Conservation (phyloP, 306 rosid genomes). For the Dicorynia guianensis region DNA sequence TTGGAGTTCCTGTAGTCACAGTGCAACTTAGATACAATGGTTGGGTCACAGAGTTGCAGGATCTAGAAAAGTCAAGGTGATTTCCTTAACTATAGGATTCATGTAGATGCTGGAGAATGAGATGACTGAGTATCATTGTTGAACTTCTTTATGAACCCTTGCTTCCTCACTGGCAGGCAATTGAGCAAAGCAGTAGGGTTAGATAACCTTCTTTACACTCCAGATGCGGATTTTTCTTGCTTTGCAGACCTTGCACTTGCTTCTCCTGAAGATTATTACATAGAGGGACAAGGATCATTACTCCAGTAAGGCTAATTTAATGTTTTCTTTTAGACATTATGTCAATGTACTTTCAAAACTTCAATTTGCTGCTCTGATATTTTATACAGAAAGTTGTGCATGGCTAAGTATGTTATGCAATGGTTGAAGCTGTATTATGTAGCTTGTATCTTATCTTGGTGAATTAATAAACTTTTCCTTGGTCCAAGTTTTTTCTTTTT, state of each 20-base stretch:
- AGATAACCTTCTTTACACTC: slow-evolving; percentile 97
- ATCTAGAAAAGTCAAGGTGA: slow-evolving; percentile 93
- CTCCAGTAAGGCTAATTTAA: slow-evolving; percentile 75
- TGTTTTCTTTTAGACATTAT: neutral
- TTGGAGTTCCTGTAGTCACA: slow-evolving; percentile 99
- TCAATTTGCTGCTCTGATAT: neutral
- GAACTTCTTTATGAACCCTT: slow-evolving; percentile 45
- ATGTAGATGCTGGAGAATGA: slow-evolving; percentile 14
- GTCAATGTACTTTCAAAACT: neutral
- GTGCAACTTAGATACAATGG: slow-evolving; percentile 98
- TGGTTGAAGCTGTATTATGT: slow-evolving; percentile 21
- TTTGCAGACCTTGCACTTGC: slow-evolving; percentile 96
- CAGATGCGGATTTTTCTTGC: slow-evolving; percentile 99
- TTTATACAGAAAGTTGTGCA: neutral
- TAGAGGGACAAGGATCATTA: slow-evolving; percentile 96
- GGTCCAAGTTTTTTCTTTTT: neutral
- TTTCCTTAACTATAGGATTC: slow-evolving; percentile 37
- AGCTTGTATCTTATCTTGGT: slow-evolving; percentile 6
- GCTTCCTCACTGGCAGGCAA: slow-evolving; percentile 65
- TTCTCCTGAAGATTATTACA: slow-evolving; percentile 93
- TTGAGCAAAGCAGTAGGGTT: slow-evolving; percentile 79
- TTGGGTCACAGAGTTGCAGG: slow-evolving; percentile 97
- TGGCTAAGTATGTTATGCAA: slow-evolving; percentile 23
- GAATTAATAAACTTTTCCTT: neutral
- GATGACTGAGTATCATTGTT: slow-evolving; percentile 20